Conservation (phyloP, 2,329 filamentous ascomycete species). For the Claviceps quebecensis region DNA sequence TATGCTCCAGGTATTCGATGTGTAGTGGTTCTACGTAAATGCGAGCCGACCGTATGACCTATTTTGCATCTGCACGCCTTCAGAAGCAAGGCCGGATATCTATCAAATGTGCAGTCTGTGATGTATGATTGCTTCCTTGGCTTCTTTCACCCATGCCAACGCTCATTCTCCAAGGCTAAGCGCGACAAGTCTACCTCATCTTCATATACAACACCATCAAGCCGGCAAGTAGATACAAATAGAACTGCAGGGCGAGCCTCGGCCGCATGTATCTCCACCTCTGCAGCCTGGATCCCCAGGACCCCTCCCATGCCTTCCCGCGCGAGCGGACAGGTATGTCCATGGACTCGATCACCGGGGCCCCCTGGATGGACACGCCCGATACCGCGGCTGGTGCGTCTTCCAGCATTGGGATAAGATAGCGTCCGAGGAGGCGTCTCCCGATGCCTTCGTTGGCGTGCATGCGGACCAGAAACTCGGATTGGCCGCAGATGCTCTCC, state of each 20-base stretch:
- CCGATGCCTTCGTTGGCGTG: constrained; percentile 6
- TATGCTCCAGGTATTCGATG: no score
- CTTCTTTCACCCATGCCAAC: no score
- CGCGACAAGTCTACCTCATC: neutral
- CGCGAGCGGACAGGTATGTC: neutral
- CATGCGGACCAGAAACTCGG: constrained; percentile 8
- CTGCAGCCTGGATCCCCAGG: neutral
- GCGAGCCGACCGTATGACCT: no score
- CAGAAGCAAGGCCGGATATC: no score
- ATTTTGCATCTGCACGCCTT: no score
- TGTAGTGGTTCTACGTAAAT: no score
- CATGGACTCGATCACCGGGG: neutral
- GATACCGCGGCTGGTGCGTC: constrained; percentile 8
- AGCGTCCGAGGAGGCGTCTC: constrained; percentile 5
- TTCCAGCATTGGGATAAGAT: constrained; percentile 5
- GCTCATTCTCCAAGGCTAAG: no score
- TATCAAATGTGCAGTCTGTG: no score
- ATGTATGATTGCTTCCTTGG: no score
- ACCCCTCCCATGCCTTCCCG: constrained; percentile 1
- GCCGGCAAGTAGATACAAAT: neutral
- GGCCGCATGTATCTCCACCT: neutral
- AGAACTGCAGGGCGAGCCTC: neutral
- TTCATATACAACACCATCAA: neutral
- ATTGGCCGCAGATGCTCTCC: constrained; percentile 3
- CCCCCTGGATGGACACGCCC: constrained; percentile 1